These are phyloP conservation scores for Calonectria ilicicola DNA, from an alignment of 2,329 filamentous ascomycete genomes.

Conservation along the genomic window DNA sequence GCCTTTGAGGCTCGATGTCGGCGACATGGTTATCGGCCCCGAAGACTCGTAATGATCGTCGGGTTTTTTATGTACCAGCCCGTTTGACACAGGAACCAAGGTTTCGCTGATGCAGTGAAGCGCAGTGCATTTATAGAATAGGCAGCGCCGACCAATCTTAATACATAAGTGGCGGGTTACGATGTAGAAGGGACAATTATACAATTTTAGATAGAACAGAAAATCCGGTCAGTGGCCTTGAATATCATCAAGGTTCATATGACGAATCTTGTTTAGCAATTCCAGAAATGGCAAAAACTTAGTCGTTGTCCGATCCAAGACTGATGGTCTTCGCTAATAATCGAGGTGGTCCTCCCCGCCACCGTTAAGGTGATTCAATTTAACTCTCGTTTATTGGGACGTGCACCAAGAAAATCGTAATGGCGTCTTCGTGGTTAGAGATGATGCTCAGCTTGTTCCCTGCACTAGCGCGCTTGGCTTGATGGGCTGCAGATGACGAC, in stretches of 20 bases:
- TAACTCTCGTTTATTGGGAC: neutral
- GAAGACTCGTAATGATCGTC: too few species aligned
- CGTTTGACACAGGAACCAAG: too few species aligned
- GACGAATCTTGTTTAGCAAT: conserved; percentile 13
- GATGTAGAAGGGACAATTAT: neutral
- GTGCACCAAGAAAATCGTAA: neutral
- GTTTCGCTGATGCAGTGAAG: neutral
- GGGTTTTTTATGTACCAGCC: neutral
- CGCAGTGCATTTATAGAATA: conserved; percentile 1
- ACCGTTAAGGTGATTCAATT: neutral
- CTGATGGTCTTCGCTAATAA: neutral
- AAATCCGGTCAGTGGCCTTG: neutral
- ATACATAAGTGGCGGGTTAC: neutral
- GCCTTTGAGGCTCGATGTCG: conserved; percentile 22
- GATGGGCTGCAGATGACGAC: conserved; percentile 24
- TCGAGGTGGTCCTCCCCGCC: neutral
- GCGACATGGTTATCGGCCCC: conserved; percentile 21
- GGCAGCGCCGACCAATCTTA: neutral
- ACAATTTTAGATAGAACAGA: too few species aligned
- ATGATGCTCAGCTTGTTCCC: conserved; percentile 7
- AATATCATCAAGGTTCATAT: conserved; percentile 24
- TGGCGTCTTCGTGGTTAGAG: conserved; percentile 11
- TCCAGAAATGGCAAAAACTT: conserved; percentile 16
- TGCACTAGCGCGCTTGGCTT: neutral
- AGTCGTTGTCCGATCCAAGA: neutral